These are phyloP conservation scores for Solanum virginianum DNA, from an alignment of 257 asterid species.

Conservation along the genomic window DNA sequence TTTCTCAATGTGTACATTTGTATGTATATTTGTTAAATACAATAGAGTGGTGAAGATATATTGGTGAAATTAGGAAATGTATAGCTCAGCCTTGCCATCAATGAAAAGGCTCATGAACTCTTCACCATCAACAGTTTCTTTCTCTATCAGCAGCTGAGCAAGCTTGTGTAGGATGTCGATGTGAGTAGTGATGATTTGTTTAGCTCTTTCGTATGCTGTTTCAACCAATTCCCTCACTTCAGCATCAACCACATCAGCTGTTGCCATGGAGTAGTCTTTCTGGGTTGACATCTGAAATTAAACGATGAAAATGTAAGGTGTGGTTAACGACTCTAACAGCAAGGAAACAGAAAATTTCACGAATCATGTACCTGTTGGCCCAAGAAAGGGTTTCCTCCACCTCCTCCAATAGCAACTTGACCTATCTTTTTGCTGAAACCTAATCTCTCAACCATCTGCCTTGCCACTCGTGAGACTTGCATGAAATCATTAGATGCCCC, in stretches of 20 bases:
- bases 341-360: neutral
- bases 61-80: constrained; percentile 27
- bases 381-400: constrained; percentile 89
- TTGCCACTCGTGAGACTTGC: constrained; percentile 97
- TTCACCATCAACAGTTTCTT: constrained; percentile 94
- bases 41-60: neutral
- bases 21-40: constrained; percentile 4
- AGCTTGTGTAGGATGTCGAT: constrained; percentile 87
- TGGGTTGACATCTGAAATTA: constrained; percentile 26
- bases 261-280: constrained; percentile 98
- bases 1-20: constrained; percentile 15
- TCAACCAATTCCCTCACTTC: constrained; percentile 87
- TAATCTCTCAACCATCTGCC: constrained; percentile 98
- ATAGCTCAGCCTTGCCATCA: constrained; percentile 87
- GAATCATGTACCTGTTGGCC: constrained; percentile 62
- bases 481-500: constrained; percentile 99
- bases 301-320: neutral
- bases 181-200: constrained; percentile 45
- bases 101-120: constrained; percentile 98
- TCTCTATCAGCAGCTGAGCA: constrained; percentile 75
- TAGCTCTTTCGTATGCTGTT: constrained; percentile 67
- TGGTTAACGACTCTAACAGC: neutral
- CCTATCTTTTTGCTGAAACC: constrained; percentile 98
- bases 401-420: constrained; percentile 88
- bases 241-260: constrained; percentile 85